Evolutionary conservation across 306 rosid genomes (phyloP), one percentile per base, ranked within the genome.

Genomic region (Myrica gale): DNA sequence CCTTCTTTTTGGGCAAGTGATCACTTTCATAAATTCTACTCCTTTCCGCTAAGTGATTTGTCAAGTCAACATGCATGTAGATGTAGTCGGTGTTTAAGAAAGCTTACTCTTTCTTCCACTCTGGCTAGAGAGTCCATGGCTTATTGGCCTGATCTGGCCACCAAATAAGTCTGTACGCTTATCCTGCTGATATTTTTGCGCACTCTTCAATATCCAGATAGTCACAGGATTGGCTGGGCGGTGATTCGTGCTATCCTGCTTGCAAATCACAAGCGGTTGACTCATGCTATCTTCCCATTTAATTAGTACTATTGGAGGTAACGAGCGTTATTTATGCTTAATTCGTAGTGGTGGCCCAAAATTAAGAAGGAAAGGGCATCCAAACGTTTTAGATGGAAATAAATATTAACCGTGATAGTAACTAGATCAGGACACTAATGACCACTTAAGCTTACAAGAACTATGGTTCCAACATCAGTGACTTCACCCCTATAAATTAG

Each of bases 371-470:
- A 32, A 17, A 60, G 5, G 41, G 4, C 16, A 16, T 10, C 12
- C 17, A 61, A 60, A 61, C 13, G 21, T 61, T 17, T 42, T 12
- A 12, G 67, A 11, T 23, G 13, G 2, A 32, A 32, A 26, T 26
- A 11, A 23, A 32, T 12, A 21, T 32, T 32, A 32, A 61, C 12
- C n/a, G 15, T 26, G 44, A 61, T 12, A 61, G 39, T 4, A 26
- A 32, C 67, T 13, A 32, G 42, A 61, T 32, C 37, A 61, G 32
- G 26, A 61, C 21, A 16, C 7, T 16, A 5, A 11, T 5, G 37
- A 32, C 37, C 37, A 32, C 37, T 32, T 32, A 32, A 67, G 96
- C 91, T 76, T 32, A 32, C 3, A 32, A 32, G 37, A 32, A 32
- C 37, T 32, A 32, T 32, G 37, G 37, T 32, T 32, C 37, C 37